These are phyloP conservation scores for Castanea crenata DNA, from an alignment of 306 rosid genomes.

Conservation along the genomic window DNA sequence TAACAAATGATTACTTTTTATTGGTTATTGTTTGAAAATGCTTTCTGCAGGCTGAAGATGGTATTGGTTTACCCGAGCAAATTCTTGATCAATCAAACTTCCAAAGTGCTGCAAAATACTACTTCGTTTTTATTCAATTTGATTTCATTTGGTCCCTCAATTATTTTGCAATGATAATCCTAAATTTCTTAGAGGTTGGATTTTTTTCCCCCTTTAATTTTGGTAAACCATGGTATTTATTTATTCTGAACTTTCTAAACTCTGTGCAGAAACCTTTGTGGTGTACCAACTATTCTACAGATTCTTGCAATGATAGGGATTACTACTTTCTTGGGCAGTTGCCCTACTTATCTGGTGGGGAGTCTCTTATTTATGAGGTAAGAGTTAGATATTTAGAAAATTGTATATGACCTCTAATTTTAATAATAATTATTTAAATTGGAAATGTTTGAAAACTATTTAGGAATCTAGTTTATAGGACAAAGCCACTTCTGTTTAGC, in stretches of 20 bases:
- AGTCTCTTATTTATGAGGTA: constrained; percentile 83
- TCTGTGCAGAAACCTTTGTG: constrained; percentile 81
- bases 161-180: constrained; percentile 66
- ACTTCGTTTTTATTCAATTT: constrained; percentile 50
- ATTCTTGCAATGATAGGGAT: constrained; percentile 74
- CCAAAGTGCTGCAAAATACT: constrained; percentile 61
- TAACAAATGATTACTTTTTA: constrained; percentile 16
- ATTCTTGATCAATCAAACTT: constrained; percentile 70
- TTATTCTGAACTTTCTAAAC: constrained; percentile 13
- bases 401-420: constrained; percentile 5
- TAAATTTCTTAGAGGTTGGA: constrained; percentile 91
- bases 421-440: no score
- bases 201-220: background rate
- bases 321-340: constrained; percentile 86
- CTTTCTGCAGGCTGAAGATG: constrained; percentile 88
- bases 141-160: constrained; percentile 66
- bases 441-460: no score
- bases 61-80: constrained; percentile 87
- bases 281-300: constrained; percentile 51
- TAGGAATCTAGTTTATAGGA: background rate
- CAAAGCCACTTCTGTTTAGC: background rate
- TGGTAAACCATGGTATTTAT: constrained; percentile 7
- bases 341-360: constrained; percentile 70
- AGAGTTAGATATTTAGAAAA: constrained; percentile 22
- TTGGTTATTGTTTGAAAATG: constrained; percentile 26